These are phyloP conservation scores for Coemansia javaensis DNA, from an alignment of 192 early-diverging fungal species.

Conservation along the genomic window DNA sequence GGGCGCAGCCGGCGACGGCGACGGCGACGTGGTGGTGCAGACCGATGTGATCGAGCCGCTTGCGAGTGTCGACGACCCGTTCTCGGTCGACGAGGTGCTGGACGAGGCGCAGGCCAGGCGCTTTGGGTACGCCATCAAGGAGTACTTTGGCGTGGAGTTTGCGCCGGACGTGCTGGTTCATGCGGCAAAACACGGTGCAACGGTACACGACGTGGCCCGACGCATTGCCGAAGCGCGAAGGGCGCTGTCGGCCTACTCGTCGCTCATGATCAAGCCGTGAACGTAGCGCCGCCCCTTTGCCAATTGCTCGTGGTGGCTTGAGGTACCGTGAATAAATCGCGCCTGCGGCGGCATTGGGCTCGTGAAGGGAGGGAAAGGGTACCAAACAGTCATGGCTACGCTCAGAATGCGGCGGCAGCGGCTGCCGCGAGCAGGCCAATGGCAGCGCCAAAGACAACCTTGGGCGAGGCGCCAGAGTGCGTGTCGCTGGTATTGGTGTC, in stretches of 20 bases:
- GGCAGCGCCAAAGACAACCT: constrained; percentile 20
- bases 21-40: constrained; percentile 25
- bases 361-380: not conserved
- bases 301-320: not conserved
- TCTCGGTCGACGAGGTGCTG: constrained; percentile 30
- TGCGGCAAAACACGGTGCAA: constrained; percentile 51
- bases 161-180: constrained; percentile 48
- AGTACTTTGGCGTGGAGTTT: constrained; percentile 87
- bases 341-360: no score
- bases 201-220: constrained; percentile 45
- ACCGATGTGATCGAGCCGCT: constrained; percentile 47
- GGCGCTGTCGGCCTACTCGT: constrained; percentile 54
- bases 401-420: constrained; percentile 19
- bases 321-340: not conserved
- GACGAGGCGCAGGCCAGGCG: constrained; percentile 60
- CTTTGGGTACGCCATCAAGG: constrained; percentile 76
- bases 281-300: no score
- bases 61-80: constrained; percentile 24
- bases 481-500: not conserved
- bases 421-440: constrained; percentile 20
- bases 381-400: not conserved
- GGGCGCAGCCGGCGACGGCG: not conserved
- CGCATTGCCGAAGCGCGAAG: constrained; percentile 54
- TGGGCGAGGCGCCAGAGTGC: constrained; percentile 2
- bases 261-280: constrained; percentile 16